Conservation (phyloP, 352 stramenopile genomes). For the Plasmopara muralis region DNA sequence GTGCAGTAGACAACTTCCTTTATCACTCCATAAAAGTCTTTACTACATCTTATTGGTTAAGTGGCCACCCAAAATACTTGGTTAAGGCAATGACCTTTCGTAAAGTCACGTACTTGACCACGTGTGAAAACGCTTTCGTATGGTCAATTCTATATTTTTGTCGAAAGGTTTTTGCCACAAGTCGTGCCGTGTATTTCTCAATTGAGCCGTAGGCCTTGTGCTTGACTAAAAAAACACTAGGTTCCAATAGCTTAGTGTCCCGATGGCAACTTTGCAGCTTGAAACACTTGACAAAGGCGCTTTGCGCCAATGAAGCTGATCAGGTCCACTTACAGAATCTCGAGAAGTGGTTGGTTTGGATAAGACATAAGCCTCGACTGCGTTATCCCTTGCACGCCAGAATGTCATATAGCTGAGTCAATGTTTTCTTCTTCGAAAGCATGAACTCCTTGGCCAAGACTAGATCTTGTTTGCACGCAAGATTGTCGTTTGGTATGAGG, state of each 20-base stretch:
- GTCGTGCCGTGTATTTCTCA: neutral
- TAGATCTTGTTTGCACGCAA: too few relatives aligned
- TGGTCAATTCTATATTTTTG: too few relatives aligned
- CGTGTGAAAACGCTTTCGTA: too few relatives aligned
- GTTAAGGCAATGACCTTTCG: too few relatives aligned
- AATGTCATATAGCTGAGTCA: too few relatives aligned
- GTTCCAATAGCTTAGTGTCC: neutral
- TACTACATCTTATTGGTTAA: too few relatives aligned
- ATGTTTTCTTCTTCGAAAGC: too few relatives aligned
- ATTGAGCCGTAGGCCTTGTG: neutral
- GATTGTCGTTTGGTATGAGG: neutral
- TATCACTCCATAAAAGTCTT: conserved; percentile 6
- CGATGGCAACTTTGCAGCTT: neutral
- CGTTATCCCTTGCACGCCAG: too few relatives aligned
- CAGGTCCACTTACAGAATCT: neutral
- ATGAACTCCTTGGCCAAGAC: too few relatives aligned
- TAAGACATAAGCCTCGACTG: neutral
- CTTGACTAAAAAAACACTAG: conserved; percentile 1
- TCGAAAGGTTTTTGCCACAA: too few relatives aligned
- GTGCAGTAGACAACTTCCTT: conserved; percentile 6
- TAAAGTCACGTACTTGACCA: too few relatives aligned
- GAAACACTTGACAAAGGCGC: neutral
- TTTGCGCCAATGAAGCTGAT: neutral
- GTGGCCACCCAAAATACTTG: too few relatives aligned
- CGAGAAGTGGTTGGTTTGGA: neutral